Evolutionary conservation across 331 rosid genomes (phyloP), one percentile per base, ranked within the genome.

Genomic region (Prunus yedoensis): DNA sequence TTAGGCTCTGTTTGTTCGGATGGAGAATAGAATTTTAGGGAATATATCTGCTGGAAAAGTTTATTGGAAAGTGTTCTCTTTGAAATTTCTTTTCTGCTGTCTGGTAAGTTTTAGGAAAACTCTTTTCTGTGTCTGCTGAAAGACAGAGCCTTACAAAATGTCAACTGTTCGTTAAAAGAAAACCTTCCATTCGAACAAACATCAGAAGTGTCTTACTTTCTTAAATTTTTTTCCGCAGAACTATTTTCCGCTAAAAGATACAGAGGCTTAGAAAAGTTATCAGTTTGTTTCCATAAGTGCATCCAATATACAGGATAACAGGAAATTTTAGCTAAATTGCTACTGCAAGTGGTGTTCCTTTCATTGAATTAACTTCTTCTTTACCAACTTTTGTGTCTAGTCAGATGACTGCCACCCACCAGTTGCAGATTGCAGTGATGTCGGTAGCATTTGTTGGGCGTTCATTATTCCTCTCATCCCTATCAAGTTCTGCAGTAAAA

Each of bases 321-420:
- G 68, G 62, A 57, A 71, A 61, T 77, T 68, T 61, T 79, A 25
- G 51, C 71, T 70, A 46, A 66, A 57, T 79, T 25, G 51, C 71
- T 70, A 46, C 43, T 83, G 63, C 70, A 46, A 50, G 66, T 56
- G 43, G 20, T 66, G 10, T 53, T 46, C 71, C 64, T 66, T 69
- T 77, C 76, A 45, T 56, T 70, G 71, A 47, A 51, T 70, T 84
- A 69, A 76, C 87, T 81, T 80, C 78, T 68, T 79, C 78, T 83
- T 83, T 72, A 82, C 75, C 75, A 79, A 73, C 71, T 75, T 85
- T 81, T 85, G 69, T 88, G 80, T 88, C 83, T 85, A 13, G 84
- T 75, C 94, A 95, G 99, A 95, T 89, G 97, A 95, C 99, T 79
- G 98, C 99, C 80, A 95, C 96, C 90, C 99, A 95, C 88, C 97